Evolutionary conservation across 306 rosid genomes (phyloP).

Genomic region (Vachellia collinsii): DNA sequence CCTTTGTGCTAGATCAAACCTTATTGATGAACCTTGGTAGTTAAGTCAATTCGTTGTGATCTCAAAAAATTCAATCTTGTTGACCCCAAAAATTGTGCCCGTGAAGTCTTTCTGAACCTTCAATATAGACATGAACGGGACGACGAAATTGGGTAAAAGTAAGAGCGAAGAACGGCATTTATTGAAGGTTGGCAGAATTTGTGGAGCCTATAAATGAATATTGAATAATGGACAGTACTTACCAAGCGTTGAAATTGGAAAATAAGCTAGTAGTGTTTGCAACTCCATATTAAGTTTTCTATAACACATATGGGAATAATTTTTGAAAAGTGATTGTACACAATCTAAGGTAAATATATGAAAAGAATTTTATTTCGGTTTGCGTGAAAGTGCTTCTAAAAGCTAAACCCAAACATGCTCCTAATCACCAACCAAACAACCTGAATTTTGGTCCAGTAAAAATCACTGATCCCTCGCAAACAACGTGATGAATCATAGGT

Average conservation of each 20-base stretch:
- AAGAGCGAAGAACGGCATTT: slow-evolving; percentile 35
- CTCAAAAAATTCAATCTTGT: slow-evolving; percentile 52
- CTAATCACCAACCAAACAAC: too few relatives aligned
- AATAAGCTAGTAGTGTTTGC: background rate
- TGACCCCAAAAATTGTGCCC: slow-evolving; percentile 63
- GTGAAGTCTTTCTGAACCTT: slow-evolving; percentile 67
- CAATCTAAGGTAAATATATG: too few relatives aligned
- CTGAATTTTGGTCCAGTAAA: too few relatives aligned
- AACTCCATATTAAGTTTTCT: background rate
- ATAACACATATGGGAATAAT: too few relatives aligned
- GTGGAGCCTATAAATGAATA: slow-evolving; percentile 22
- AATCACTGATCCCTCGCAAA: too few relatives aligned
- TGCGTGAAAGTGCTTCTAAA: too few relatives aligned
- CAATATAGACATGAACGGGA: slow-evolving; percentile 23
- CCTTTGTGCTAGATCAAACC: too few relatives aligned
- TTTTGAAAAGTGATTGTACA: too few relatives aligned
- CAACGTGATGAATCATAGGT: too few relatives aligned
- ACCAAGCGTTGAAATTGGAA: background rate
- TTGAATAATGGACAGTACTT: background rate
- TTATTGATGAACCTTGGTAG: background rate
- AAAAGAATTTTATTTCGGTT: too few relatives aligned
- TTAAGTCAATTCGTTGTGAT: slow-evolving; percentile 64
- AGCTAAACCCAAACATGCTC: too few relatives aligned
- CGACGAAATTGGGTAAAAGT: slow-evolving; percentile 7
- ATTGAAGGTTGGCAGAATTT: slow-evolving; percentile 40